phyloP scores from a whole-genome alignment of 169 alveolate genomes.

The Eimeria zaria region DNA sequence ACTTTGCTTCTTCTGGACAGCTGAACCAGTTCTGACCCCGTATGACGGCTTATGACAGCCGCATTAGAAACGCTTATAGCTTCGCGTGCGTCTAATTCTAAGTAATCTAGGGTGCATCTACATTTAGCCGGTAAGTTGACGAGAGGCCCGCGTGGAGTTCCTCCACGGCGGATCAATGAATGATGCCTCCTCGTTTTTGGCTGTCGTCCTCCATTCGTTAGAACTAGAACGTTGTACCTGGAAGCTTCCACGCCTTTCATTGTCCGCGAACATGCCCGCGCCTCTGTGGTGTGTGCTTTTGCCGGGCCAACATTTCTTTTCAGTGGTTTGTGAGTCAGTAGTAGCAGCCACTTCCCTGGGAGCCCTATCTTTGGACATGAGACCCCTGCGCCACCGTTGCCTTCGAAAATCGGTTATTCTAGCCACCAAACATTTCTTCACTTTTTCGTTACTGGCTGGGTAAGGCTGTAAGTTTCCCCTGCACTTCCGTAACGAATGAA shows the following conservation, averaged over 20 bases:
- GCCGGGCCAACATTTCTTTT: background rate
- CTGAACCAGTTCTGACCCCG: too few species aligned
- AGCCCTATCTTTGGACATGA: background rate
- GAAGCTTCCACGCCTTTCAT: background rate
- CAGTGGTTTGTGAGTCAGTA: constrained; percentile 36
- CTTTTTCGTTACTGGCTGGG: background rate
- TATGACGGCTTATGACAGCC: background rate
- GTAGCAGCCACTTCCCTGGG: background rate
- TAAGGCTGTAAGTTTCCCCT: constrained; percentile 11
- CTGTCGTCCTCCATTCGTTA: background rate
- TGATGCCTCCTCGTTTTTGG: background rate
- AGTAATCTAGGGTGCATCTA: too few species aligned
- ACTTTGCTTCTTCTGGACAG: background rate
- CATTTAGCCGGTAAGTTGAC: constrained; percentile 19
- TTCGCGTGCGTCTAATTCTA: too few species aligned
- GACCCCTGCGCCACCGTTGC: background rate
- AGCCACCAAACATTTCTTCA: background rate
- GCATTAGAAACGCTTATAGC: background rate
- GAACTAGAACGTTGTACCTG: background rate
- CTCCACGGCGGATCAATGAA: background rate
- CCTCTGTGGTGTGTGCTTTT: background rate
- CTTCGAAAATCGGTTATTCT: background rate
- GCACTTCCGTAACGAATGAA: background rate
- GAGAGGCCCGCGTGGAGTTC: background rate
- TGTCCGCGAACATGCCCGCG: background rate